Evolutionary conservation across 1,284 basidiomycete species (phyloP).

Genomic region (Athelia psychrophila): DNA sequence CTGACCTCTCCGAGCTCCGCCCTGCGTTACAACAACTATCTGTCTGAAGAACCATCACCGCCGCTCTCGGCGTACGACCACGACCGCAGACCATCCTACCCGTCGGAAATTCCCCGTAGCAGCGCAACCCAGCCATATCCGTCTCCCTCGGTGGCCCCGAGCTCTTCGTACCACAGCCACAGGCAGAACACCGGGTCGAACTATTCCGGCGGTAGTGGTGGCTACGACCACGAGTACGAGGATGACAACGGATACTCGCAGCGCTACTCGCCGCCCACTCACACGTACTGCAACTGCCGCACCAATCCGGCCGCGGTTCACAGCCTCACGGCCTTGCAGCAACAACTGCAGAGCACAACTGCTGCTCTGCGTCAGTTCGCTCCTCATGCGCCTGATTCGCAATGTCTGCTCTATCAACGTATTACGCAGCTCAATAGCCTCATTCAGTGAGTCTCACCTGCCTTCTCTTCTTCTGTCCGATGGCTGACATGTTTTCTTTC

Average conservation of each 20-base stretch:
- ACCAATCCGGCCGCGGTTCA: conserved; percentile 57
- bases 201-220: conserved; percentile 41
- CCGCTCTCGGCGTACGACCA: background rate
- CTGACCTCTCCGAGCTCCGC: conserved; percentile 9
- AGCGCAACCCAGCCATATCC: background rate
- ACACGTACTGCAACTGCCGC: conserved; percentile 57
- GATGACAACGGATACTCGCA: conserved; percentile 41
- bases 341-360: conserved; percentile 60
- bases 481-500: conserved; percentile 26
- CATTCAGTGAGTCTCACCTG: conserved; percentile 56
- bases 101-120: background rate
- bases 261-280: conserved; percentile 36
- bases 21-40: conserved; percentile 9
- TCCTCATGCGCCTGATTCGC: conserved; percentile 51
- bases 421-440: conserved; percentile 61
- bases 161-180: background rate
- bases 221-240: conserved; percentile 42
- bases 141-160: background rate
- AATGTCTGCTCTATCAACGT: conserved; percentile 55
- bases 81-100: background rate
- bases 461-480: conserved; percentile 29
- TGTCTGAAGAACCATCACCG: background rate
- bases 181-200: conserved; percentile 36
- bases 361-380: conserved; percentile 57
- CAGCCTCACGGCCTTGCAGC: conserved; percentile 56